Evolutionary conservation across 2,329 filamentous ascomycete genomes (phyloP), one percentile per base, ranked within the genome.

Genomic region (Helotiales sp.): DNA sequence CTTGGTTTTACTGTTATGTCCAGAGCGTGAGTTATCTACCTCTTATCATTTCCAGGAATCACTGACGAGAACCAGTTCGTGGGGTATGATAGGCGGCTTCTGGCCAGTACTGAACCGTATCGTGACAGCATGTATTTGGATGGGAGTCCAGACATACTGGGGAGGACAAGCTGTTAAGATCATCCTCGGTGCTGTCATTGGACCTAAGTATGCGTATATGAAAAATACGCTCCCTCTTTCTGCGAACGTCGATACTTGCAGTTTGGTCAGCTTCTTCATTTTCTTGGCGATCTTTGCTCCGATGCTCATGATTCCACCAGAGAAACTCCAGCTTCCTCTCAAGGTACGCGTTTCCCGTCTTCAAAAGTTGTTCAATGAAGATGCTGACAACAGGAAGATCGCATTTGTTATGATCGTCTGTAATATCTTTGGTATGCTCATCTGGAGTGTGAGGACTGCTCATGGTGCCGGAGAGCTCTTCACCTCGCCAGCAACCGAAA

Each of bases 1-100:
- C 55, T 72, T 7, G 71, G 71, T 1, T 73, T 73, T 57, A 73
- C 71, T 1, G 70, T 73, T 15, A 64, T 72, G 55, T 67, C 61
- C 12, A 55, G 63, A 59, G 63, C 61, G 61, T 65, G 30, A 48
- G 60, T 31, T 8, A n/a, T 30, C 24, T 7, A 2, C 2, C 19
- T 10, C 3, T 5, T 6, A 13, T 15, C 22, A 25, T 10, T 15
- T 6, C n/a, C 19, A 17, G 40, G 8, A 9, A 55, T 33, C 3
- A 42, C 44, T 58, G 34, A 57, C n/a, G 7, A 19, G n/a, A 25
- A 27, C 2, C 30, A 64, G 63, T n/a, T 66, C 64, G 30, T 62
- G 68, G 69, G 64, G 69, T 31, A 70, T 71, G 70, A 62, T 69
- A 7, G 70, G 70, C 27, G 70, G 67, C 0, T 71, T 70, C 53